These are phyloP conservation scores for Xerocomus brunneocitrinus DNA, from an alignment of 768 basidiomycete genomes.

Conservation along the genomic window DNA sequence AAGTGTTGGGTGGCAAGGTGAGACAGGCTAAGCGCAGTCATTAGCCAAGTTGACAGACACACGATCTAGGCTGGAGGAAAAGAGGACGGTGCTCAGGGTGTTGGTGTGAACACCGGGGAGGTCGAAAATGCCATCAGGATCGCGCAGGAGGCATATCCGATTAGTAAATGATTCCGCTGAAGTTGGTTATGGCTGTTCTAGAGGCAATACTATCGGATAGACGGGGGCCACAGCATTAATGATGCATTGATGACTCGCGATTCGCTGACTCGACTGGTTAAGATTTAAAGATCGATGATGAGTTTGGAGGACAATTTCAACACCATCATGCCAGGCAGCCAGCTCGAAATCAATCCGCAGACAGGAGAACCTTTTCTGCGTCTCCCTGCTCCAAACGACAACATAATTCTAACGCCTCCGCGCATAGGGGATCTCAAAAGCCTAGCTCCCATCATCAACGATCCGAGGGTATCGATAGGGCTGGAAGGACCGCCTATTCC, in stretches of 20 bases:
- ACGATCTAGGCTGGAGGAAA: constrained; percentile 82
- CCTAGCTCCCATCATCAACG: constrained; percentile 43
- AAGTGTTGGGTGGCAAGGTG: constrained; percentile 89
- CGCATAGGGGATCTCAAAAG: constrained; percentile 41
- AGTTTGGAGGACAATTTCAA: background rate
- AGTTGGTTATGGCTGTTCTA: background rate
- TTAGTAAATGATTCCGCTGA: constrained; percentile 12
- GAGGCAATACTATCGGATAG: background rate
- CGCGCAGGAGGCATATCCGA: constrained; percentile 43
- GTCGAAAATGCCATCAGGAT: constrained; percentile 61
- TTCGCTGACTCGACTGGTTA: too few species aligned
- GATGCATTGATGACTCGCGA: background rate
- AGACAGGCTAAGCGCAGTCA: constrained; percentile 11
- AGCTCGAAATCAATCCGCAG: constrained; percentile 36
- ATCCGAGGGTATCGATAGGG: constrained; percentile 42
- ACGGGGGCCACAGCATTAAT: background rate
- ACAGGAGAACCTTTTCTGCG: constrained; percentile 55
- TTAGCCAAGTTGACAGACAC: constrained; percentile 6
- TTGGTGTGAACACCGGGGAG: constrained; percentile 63
- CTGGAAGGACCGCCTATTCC: constrained; percentile 50
- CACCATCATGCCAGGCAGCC: constrained; percentile 16
- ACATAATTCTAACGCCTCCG: constrained; percentile 58
- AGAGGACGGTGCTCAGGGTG: constrained; percentile 87
- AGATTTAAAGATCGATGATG: background rate
- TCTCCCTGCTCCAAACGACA: constrained; percentile 44